Evolutionary conservation across 225 moss, liverwort and hornwort species (phyloP).

Genomic region (Physcomitrium patens): DNA sequence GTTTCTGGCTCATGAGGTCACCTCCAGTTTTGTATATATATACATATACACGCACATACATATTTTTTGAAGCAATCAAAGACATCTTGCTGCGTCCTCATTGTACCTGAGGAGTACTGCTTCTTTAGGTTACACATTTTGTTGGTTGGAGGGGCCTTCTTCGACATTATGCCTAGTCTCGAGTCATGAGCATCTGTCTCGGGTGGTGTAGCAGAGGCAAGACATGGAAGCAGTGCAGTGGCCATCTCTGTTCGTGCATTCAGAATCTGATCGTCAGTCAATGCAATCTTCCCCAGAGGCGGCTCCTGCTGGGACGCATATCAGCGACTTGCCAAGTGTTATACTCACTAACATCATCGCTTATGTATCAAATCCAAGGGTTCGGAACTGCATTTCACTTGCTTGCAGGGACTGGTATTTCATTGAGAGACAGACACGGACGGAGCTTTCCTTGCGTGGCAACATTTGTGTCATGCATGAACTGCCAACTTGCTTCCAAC

Average conservation of each 20-base stretch:
- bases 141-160: slow-evolving; percentile 24
- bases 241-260: slow-evolving; percentile 3
- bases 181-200: slow-evolving; percentile 18
- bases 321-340: slow-evolving; percentile 77
- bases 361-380: slow-evolving; percentile 52
- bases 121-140: neutral
- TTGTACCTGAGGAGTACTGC: slow-evolving; percentile 8
- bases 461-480: slow-evolving; percentile 62
- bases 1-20: neutral
- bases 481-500: slow-evolving; percentile 66
- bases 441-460: slow-evolving; percentile 73
- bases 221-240: slow-evolving; percentile 18
- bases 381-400: slow-evolving; percentile 70
- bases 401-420: slow-evolving; percentile 84
- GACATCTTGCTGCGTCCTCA: neutral
- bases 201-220: slow-evolving; percentile 11
- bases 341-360: slow-evolving; percentile 71
- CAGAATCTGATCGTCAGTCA: neutral
- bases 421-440: slow-evolving; percentile 80
- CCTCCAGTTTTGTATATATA: neutral
- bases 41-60: neutral
- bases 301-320: slow-evolving; percentile 43
- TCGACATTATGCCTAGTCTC: slow-evolving; percentile 19
- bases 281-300: slow-evolving; percentile 32
- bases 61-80: slow-evolving; percentile 2